Evolutionary conservation across 257 asterid species (phyloP).

Genomic region (Solanum virginianum): DNA sequence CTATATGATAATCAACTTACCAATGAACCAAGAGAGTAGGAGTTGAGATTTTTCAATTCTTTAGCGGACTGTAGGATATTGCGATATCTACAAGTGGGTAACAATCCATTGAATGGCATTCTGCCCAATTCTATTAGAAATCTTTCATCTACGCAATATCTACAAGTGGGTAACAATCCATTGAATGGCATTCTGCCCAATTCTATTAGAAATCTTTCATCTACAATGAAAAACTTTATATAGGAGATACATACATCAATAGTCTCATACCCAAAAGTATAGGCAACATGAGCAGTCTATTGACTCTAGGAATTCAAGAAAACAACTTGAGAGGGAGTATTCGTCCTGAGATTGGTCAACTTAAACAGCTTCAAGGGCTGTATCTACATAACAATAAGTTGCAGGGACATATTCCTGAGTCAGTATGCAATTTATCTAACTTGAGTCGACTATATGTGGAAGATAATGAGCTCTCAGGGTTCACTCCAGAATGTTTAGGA

Average conservation of each 20-base stretch:
- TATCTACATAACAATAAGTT: constrained; percentile 8
- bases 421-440: constrained; percentile 8
- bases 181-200: constrained; percentile 7
- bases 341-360: background rate
- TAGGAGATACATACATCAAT: background rate
- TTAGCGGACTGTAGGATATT: background rate
- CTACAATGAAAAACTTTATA: constrained; percentile 1
- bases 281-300: constrained; percentile 23
- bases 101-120: too few species aligned
- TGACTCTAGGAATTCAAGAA: fast-evolving
- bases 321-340: background rate
- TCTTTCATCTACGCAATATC: background rate
- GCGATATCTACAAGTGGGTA: background rate
- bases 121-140: too few species aligned
- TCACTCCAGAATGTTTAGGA: constrained; percentile 15
- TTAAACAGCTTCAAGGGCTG: constrained; percentile 8
- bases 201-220: constrained; percentile 18
- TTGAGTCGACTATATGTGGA: constrained; percentile 6
- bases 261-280: constrained; percentile 18
- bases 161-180: constrained; percentile 2
- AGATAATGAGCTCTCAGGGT: constrained; percentile 13
- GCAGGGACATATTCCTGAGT: constrained; percentile 6
- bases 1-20: constrained; percentile 6
- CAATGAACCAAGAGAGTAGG: background rate
- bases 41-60: too few species aligned